These are phyloP conservation scores for Trametes villosa DNA, from an alignment of 768 basidiomycete species.

Conservation along the genomic window DNA sequence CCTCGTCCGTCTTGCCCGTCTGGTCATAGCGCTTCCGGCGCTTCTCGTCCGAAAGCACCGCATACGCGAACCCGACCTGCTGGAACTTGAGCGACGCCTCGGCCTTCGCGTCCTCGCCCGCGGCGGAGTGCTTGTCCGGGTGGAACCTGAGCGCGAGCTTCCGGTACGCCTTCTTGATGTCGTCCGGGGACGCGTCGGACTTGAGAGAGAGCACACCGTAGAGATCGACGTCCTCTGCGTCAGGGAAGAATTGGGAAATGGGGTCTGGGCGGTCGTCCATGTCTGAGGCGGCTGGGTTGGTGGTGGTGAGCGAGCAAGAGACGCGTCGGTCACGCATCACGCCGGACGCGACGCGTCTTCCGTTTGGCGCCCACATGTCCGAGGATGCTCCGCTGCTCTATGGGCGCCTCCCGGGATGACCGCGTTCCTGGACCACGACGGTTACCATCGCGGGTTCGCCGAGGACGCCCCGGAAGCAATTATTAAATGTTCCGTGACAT, in stretches of 20 bases:
- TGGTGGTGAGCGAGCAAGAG: conserved; percentile 24
- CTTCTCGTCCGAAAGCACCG: conserved; percentile 81
- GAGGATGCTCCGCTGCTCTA: conserved; percentile 13
- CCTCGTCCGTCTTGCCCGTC: conserved; percentile 87
- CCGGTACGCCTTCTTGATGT: conserved; percentile 85
- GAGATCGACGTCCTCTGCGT: conserved; percentile 70
- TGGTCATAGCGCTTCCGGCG: conserved; percentile 78
- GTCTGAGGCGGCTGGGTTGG: background rate
- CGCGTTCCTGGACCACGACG: conserved; percentile 9
- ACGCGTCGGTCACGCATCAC: conserved; percentile 30
- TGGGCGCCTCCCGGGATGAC: background rate
- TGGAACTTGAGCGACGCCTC: conserved; percentile 83
- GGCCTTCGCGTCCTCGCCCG: conserved; percentile 61
- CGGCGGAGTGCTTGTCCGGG: conserved; percentile 84
- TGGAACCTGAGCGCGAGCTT: conserved; percentile 81
- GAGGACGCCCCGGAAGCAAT: background rate
- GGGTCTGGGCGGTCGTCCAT: conserved; percentile 77
- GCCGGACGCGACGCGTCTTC: conserved; percentile 19
- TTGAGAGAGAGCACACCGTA: conserved; percentile 72
- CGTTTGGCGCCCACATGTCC: background rate
- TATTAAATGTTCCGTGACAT: background rate
- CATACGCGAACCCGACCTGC: conserved; percentile 93
- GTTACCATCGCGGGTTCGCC: conserved; percentile 14
- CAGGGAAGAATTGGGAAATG: conserved; percentile 77
- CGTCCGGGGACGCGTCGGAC: conserved; percentile 58